Evolutionary conservation across 2,329 filamentous ascomycete genomes (phyloP), one percentile per base, ranked within the genome.

Genomic region (Exophiala oligosperma): DNA sequence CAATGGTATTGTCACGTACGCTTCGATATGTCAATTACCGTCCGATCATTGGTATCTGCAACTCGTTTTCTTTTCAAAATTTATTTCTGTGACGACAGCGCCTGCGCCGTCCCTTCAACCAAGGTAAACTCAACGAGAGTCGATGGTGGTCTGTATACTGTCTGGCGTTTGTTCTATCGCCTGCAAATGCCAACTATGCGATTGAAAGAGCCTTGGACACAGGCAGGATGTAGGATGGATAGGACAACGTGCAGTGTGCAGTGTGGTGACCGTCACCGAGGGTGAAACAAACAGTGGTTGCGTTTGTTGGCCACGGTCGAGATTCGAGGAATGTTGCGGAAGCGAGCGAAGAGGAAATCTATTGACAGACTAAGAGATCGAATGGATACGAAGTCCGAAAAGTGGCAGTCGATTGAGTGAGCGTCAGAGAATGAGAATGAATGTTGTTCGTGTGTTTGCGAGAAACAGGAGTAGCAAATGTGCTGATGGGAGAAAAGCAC

Each of bases 71-170:
- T 32, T 23, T 12, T 21, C 43, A 24, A 46, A 7, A 3, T 43
- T 43, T 43, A 17, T n/a, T 14, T 4, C 9, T 17, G 17, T 48
- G 44, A 61, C 37, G 38, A 28, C 56, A 54, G 59, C 59, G 59
- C 59, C 59, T 50, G 59, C 59, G 59, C 59, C 37, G 55, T 49
- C 35, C 53, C 40, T 48, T 26, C 40, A 43, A n/a, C n/a, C 3
- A 17, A 4, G 40, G 5, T 21, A 3, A 17, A 43, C 21, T 43
- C n/a, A 23, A 43, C 40, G 40, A 23, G 21, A 17, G 21, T 43
- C n/a, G 4, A 43, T 2, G 14, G 40, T 17, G 40, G 40, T 35
- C 40, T 17, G 46, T 12, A 48, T 17, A n/a, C 46, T 28, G n/a
- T 24, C n/a, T 17, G 24, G 24, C n/a, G 23, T 48, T 32, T 47